These are phyloP conservation scores for Penicillium sp. DNA, from an alignment of 2,329 filamentous ascomycete genomes.

Conservation along the genomic window DNA sequence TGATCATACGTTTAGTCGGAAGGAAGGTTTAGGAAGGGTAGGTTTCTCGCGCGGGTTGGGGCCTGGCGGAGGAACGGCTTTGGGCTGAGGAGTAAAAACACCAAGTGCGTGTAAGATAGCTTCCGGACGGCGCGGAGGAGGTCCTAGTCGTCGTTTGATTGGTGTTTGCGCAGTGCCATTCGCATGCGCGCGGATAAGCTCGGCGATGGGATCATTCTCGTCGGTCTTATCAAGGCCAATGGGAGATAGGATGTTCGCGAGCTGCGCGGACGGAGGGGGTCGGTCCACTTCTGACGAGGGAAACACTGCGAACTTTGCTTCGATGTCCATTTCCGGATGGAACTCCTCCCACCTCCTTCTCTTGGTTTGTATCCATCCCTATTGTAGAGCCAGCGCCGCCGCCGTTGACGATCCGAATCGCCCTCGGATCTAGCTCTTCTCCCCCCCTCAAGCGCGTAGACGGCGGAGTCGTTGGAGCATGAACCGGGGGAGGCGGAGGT, in stretches of 20 bases:
- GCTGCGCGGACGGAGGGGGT: constrained; percentile 57
- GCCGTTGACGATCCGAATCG: constrained; percentile 83
- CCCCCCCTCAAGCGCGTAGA: constrained; percentile 47
- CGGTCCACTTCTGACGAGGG: constrained; percentile 86
- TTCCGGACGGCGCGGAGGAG: constrained; percentile 67
- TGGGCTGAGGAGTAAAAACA: constrained; percentile 61
- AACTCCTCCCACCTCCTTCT: constrained; percentile 97
- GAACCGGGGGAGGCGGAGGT: constrained; percentile 30
- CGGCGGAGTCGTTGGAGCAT: constrained; percentile 43
- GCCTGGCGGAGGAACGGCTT: constrained; percentile 52
- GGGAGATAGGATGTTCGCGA: constrained; percentile 35
- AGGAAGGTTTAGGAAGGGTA: constrained; percentile 55
- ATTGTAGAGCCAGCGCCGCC: constrained; percentile 84
- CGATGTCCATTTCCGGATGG: constrained; percentile 91
- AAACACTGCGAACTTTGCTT: constrained; percentile 77
- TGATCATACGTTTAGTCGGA: constrained; percentile 66
- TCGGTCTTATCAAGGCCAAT: constrained; percentile 34
- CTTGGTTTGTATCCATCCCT: constrained; percentile 96
- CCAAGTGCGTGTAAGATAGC: constrained; percentile 65
- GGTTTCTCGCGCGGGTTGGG: constrained; percentile 55
- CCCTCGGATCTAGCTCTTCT: constrained; percentile 58
- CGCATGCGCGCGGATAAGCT: constrained; percentile 47
- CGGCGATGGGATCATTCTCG: constrained; percentile 45
- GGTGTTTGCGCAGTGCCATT: constrained; percentile 46
- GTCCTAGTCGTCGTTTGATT: constrained; percentile 64